Conservation (phyloP, 1,139 yeast species). For the Debaryomyces sp. region DNA sequence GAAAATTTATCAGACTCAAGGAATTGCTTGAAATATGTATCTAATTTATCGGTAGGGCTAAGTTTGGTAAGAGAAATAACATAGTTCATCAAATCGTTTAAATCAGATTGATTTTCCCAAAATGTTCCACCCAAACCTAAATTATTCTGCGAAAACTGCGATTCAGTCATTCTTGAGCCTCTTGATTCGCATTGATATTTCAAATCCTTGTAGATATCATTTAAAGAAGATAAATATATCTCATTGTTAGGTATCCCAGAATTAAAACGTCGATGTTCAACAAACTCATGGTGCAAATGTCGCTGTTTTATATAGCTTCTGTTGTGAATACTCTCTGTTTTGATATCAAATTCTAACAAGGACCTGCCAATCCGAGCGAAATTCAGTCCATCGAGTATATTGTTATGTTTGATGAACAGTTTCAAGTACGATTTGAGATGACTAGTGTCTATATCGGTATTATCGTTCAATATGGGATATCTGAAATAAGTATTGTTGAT, state of each 20-base stretch:
- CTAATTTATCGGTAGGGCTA: conserved; percentile 13
- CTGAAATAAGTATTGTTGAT: conserved; percentile 38
- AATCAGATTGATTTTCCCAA: conserved; percentile 39
- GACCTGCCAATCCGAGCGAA: conserved; percentile 61
- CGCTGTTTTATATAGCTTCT: conserved; percentile 47
- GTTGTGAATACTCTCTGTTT: conserved; percentile 61
- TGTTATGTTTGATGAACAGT: conserved; percentile 21
- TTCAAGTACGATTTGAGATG: conserved; percentile 20
- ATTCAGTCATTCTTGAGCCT: conserved; percentile 28
- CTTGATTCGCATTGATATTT: conserved; percentile 51
- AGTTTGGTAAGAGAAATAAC: conserved; percentile 22
- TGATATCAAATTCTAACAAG: conserved; percentile 69
- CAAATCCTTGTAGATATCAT: conserved; percentile 65
- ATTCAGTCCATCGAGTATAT: conserved; percentile 25
- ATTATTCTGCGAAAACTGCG: conserved; percentile 14
- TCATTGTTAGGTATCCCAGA: conserved; percentile 14
- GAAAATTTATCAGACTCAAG: conserved; percentile 10
- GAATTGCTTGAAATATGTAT: conserved; percentile 18
- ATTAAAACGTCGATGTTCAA: conserved; percentile 25
- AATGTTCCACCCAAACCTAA: conserved; percentile 21
- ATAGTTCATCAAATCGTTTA: conserved; percentile 35
- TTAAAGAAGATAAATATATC: conserved; percentile 59
- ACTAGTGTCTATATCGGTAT: neutral
- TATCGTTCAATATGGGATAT: conserved; percentile 30
- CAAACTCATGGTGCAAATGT: conserved; percentile 52